These are phyloP conservation scores for Cryptosporidium sp. DNA, from an alignment of 169 alveolate species.

Conservation along the genomic window DNA sequence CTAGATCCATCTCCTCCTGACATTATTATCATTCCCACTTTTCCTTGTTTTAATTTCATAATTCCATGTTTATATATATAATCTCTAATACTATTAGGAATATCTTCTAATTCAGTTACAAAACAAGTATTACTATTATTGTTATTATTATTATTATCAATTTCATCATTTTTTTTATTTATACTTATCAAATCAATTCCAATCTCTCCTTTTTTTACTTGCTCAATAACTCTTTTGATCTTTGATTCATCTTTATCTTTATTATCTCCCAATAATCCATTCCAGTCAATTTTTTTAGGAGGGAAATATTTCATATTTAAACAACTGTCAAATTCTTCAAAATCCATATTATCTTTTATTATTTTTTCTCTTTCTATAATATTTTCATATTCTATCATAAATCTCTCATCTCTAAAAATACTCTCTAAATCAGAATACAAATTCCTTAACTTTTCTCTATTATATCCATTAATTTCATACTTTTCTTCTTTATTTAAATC, in stretches of 20 bases:
- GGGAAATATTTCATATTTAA: neutral
- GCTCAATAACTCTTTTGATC: neutral
- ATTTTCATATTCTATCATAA: slow-evolving; percentile 5
- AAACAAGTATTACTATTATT: neutral
- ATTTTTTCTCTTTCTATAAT: neutral
- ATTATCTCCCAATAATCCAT: neutral
- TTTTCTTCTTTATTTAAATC: neutral
- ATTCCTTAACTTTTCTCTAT: neutral
- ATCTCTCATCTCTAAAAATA: slow-evolving; percentile 2
- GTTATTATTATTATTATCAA: too few species aligned
- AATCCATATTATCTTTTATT: neutral
- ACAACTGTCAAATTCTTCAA: neutral
- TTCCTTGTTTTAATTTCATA: slow-evolving; percentile 82
- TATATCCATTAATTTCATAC: neutral
- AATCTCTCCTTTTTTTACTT: neutral
- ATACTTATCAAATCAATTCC: neutral
- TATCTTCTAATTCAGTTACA: slow-evolving; percentile 11
- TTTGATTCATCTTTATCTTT: neutral
- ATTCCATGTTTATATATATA: slow-evolving; percentile 77
- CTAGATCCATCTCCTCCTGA: slow-evolving; percentile 93
- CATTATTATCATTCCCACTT: slow-evolving; percentile 84
- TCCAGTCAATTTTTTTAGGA: slow-evolving; percentile 15
- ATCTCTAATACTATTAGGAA: neutral
- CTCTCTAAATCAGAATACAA: neutral
- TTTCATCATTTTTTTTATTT: neutral